These are phyloP conservation scores for Calonectria pteridis DNA, from an alignment of 2,329 filamentous ascomycete genomes.

Conservation along the genomic window DNA sequence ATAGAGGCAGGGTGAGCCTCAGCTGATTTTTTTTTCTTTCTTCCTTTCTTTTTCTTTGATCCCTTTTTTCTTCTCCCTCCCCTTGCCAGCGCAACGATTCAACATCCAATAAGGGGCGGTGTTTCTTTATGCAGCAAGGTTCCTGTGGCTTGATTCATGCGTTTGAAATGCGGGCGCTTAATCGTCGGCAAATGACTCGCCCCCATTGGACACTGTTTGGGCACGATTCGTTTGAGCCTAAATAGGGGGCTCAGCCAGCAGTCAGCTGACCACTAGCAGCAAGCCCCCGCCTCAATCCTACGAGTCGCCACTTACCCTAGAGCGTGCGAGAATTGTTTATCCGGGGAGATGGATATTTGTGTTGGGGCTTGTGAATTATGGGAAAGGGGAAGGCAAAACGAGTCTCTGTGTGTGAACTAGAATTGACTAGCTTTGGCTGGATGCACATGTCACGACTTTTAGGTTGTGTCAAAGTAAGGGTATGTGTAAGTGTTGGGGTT, in stretches of 20 bases:
- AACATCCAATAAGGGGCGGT: neutral
- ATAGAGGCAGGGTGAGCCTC: neutral
- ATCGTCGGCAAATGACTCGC: neutral
- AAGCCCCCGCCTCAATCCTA: neutral
- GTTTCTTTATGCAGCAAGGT: neutral
- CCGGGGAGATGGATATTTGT: neutral
- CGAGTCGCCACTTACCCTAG: neutral
- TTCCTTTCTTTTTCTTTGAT: neutral
- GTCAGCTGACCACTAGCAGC: slow-evolving; percentile 4
- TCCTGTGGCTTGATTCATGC: neutral
- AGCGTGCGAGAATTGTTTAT: neutral
- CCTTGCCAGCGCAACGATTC: neutral
- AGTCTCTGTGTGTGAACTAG: neutral
- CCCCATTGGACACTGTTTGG: neutral
- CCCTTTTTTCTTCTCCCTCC: neutral
- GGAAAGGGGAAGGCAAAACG: neutral
- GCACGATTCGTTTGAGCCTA: slow-evolving; percentile 7
- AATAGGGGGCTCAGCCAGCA: slow-evolving; percentile 6
- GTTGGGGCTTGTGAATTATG: neutral
- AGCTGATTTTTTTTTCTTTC: neutral
- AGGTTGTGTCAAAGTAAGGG: neutral
- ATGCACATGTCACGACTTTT: neutral
- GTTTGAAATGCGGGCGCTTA: neutral
- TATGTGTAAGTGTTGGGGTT: neutral
- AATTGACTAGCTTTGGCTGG: neutral